A percentile compares a stretch with the other conserved stretches of the same genome.
Evolutionary conservation across 1,284 basidiomycete species (phyloP).

Genomic region (Albatrellus sp.): DNA sequence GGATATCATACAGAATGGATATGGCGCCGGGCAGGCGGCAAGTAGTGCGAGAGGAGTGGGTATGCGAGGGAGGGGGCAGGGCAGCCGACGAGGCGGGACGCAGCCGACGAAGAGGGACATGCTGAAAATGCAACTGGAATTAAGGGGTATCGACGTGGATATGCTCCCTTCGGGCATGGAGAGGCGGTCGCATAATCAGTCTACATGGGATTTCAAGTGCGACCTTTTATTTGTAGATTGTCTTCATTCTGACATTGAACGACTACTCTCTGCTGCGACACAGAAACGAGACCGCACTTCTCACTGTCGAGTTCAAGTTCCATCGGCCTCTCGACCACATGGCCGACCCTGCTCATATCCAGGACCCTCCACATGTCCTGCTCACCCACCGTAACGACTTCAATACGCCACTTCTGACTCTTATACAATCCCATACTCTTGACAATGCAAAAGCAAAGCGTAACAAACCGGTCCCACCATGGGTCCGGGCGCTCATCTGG

Average conservation of each 20-base stretch:
- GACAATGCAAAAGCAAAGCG: constrained; percentile 28
- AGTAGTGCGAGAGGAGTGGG: neutral
- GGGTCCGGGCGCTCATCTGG: constrained; percentile 39
- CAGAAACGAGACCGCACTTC: constrained; percentile 53
- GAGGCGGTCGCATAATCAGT: constrained; percentile 61
- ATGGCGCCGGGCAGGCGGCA: constrained; percentile 9
- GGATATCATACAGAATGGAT: constrained; percentile 52
- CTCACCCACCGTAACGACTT: constrained; percentile 52
- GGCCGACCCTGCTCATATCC: constrained; percentile 23
- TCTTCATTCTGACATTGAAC: constrained; percentile 4
- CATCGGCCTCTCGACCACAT: constrained; percentile 34
- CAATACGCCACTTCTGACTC: constrained; percentile 33
- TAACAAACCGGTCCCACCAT: constrained; percentile 28
- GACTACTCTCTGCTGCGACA: neutral
- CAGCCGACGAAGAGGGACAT: constrained; percentile 43
- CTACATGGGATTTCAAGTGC: constrained; percentile 71
- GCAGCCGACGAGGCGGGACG: constrained; percentile 20
- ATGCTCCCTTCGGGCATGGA: constrained; percentile 78
- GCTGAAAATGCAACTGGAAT: constrained; percentile 53
- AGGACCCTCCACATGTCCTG: constrained; percentile 30
- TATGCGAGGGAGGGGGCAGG: constrained; percentile 13
- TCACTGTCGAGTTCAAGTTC: constrained; percentile 66
- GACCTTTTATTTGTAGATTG: constrained; percentile 16
- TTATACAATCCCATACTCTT: constrained; percentile 33
- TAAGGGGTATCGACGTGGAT: constrained; percentile 60